Percentiles rank a stretch among this genome's conserved stretches.
Conservation (phyloP, 139 green algal genomes). For the Chlorokybus atmophyticus region DNA sequence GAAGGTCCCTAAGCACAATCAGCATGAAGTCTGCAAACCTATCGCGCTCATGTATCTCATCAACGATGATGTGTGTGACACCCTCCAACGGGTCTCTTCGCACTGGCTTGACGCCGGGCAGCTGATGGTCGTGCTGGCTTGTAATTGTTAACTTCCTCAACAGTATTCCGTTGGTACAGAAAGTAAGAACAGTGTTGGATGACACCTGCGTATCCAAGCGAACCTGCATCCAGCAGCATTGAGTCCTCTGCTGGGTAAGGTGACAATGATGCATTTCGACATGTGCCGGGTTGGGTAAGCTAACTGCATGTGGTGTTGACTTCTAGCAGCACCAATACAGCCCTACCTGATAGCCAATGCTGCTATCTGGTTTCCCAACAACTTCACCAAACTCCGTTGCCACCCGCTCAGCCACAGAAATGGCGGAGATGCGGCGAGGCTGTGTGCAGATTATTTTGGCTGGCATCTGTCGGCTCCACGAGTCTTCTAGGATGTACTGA, state of each 20-base stretch:
- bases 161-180: too few species aligned
- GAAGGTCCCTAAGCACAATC: constrained; percentile 34
- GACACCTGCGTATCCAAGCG: too few species aligned
- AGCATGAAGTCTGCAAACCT: constrained; percentile 53
- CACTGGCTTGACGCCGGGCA: too few species aligned
- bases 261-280: too few species aligned
- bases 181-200: too few species aligned
- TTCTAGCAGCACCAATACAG: too few species aligned
- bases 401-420: constrained; percentile 37
- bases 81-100: constrained; percentile 32
- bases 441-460: constrained; percentile 35
- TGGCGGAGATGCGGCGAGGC: constrained; percentile 36
- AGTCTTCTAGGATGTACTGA: constrained; percentile 60
- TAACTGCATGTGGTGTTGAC: too few species aligned
- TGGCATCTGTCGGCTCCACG: constrained; percentile 13
- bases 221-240: too few species aligned
- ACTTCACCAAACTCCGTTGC: constrained; percentile 29
- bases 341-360: constrained; percentile 34
- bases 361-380: constrained; percentile 18
- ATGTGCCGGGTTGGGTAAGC: too few species aligned
- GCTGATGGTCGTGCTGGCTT: too few species aligned
- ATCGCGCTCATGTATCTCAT: constrained; percentile 67
- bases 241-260: too few species aligned
- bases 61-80: constrained; percentile 55
- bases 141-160: too few species aligned